Base-by-base conservation (phyloP, 306 rosid genomes). In the Astragalus glycyphyllos region DNA sequence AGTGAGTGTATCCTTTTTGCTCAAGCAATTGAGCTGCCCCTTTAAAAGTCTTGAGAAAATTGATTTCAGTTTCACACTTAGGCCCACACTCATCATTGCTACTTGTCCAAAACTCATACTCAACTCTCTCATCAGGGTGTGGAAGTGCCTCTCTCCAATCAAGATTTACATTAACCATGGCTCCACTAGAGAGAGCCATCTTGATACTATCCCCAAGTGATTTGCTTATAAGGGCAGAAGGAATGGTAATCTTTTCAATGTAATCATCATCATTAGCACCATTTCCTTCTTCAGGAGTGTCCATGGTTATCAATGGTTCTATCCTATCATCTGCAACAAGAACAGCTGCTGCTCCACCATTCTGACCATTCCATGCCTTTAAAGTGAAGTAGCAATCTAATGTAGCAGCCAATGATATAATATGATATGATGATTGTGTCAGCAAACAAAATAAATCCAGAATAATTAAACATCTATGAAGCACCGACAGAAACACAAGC, bases 81-180 rank as follows among this genome's bases (percentile, higher is more conserved):
- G 92, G 86, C 11, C 98, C 98, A 75, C 98, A 94, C 79, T 90
- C 98, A 64, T 90, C 98, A 69, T 94, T 94, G 78, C 98, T 94
- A 77, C 87, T 94, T 15, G 98, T 90, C 98, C 98, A 94, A 32
- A 88, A 82, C 78, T 94, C 98, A 76, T 90, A 94, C 86, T 90
- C 97, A 51, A 94, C 98, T 55, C 98, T 91, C 50, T 94, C 97
- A 59, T 94, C 98, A 26, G 98, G 98, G 80, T 94, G 98, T 23
- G 98, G 98, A 81, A 94, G 94, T n/a, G 98, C 88, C 81, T 94
- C 98, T 57, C 90, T 84, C 98, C 98, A 94, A 79, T 94, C 98
- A 56, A 94, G 94, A 76, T 94, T 90, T 1, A 94, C 80, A 76
- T 82, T 87, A 47, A 94, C 97, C 95, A 94, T 84, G n/a, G 84